These are phyloP conservation scores for Candida takata DNA, from an alignment of 805 yeast genomes.

Conservation along the genomic window DNA sequence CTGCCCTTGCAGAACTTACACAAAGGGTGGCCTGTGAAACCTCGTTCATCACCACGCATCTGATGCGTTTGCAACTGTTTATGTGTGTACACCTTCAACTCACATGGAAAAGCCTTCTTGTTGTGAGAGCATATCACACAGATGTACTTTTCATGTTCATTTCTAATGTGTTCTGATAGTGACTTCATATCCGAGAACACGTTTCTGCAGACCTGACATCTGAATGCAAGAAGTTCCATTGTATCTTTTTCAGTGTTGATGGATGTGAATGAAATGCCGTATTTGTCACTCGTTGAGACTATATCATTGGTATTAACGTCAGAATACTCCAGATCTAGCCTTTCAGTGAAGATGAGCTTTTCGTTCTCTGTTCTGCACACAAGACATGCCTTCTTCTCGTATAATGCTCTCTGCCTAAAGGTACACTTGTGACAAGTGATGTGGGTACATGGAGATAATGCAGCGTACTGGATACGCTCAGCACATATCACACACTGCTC, in stretches of 20 bases:
- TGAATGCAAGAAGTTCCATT: constrained; percentile 41
- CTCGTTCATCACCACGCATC: constrained; percentile 62
- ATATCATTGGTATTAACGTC: constrained; percentile 29
- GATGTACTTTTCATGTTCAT: constrained; percentile 52
- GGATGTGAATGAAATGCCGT: constrained; percentile 56
- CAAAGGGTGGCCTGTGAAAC: constrained; percentile 83
- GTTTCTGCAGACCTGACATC: constrained; percentile 40
- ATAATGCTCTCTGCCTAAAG: constrained; percentile 75
- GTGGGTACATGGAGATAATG: constrained; percentile 80
- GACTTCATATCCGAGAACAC: constrained; percentile 45
- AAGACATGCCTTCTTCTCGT: constrained; percentile 66
- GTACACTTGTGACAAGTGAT: constrained; percentile 77
- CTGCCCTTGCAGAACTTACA: constrained; percentile 74
- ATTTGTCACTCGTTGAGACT: constrained; percentile 33
- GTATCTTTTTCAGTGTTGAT: constrained; percentile 41
- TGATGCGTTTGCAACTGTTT: constrained; percentile 66
- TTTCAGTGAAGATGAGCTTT: constrained; percentile 50
- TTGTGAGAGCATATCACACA: constrained; percentile 76
- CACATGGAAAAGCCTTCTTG: constrained; percentile 71
- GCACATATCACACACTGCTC: constrained; percentile 81
- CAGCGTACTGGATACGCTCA: constrained; percentile 52
- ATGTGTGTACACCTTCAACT: constrained; percentile 53
- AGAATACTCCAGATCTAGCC: constrained; percentile 29
- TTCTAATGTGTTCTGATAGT: constrained; percentile 57
- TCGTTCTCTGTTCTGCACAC: constrained; percentile 75